These are phyloP conservation scores for Apiospora sp. DNA, from an alignment of 2,329 filamentous ascomycete genomes.

Conservation along the genomic window DNA sequence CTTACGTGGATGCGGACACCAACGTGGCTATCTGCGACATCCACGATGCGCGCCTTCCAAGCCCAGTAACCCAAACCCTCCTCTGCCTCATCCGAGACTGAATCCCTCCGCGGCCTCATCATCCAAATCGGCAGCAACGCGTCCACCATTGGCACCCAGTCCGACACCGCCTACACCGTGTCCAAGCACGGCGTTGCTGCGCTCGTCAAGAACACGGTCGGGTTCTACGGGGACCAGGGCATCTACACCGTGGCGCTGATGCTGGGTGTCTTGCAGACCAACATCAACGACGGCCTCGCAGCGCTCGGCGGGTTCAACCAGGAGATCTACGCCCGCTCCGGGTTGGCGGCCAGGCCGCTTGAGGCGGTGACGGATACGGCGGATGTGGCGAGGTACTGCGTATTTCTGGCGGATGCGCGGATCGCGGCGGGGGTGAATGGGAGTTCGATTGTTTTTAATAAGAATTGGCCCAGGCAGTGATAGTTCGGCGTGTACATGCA, in stretches of 20 bases:
- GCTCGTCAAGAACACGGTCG: slow-evolving; percentile 64
- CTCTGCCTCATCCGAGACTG: slow-evolving; percentile 27
- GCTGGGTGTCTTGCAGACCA: slow-evolving; percentile 63
- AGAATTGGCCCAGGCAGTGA: slow-evolving; percentile 37
- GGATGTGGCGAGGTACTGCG: slow-evolving; percentile 47
- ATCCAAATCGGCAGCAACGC: slow-evolving; percentile 38
- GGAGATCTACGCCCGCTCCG: slow-evolving; percentile 40
- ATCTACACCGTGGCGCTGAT: slow-evolving; percentile 60
- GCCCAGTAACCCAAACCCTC: slow-evolving; percentile 40
- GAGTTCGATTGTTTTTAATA: slow-evolving; percentile 33
- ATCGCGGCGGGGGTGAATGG: slow-evolving; percentile 36
- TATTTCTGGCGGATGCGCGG: slow-evolving; percentile 36
- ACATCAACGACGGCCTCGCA: slow-evolving; percentile 56
- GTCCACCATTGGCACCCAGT: slow-evolving; percentile 30
- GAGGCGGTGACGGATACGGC: slow-evolving; percentile 41
- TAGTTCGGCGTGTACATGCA: too few relatives aligned
- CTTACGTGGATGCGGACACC: slow-evolving; percentile 41
- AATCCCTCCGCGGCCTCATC: slow-evolving; percentile 29
- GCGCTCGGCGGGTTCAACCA: slow-evolving; percentile 41
- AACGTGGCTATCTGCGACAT: slow-evolving; percentile 44
- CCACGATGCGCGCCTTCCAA: slow-evolving; percentile 49
- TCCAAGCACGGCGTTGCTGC: slow-evolving; percentile 63
- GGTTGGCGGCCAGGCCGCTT: slow-evolving; percentile 32
- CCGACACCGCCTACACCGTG: slow-evolving; percentile 59
- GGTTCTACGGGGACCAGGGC: slow-evolving; percentile 61